Conservation (phyloP, 2,329 filamentous ascomycete genomes). For the Paradendryphiella salina region DNA sequence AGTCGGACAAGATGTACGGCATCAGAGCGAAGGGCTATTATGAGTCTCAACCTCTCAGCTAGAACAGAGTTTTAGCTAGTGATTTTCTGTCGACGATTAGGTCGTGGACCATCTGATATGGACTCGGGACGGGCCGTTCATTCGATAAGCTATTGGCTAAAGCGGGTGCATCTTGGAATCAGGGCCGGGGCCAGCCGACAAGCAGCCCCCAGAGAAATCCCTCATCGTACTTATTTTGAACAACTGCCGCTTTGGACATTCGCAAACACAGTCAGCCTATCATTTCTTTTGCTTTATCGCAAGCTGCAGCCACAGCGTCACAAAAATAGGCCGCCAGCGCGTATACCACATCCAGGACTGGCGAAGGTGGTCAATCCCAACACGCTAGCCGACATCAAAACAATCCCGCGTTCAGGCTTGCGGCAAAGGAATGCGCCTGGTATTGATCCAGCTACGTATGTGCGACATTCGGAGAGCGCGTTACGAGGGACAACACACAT, state of each 20-base stretch:
- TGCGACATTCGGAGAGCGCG: too few relatives aligned
- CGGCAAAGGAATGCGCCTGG: too few relatives aligned
- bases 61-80: background rate
- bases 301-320: conserved; percentile 3
- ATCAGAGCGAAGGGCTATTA: background rate
- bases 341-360: background rate
- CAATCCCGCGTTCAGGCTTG: too few relatives aligned
- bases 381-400: too few relatives aligned
- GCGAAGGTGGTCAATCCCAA: too few relatives aligned
- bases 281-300: background rate
- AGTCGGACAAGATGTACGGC: conserved; percentile 18
- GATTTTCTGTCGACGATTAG: background rate
- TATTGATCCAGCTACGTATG: background rate
- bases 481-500: background rate
- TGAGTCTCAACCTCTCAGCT: background rate
- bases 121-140: background rate
- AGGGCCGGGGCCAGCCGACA: too few relatives aligned
- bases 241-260: too few relatives aligned
- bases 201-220: too few relatives aligned
- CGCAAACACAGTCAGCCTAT: background rate
- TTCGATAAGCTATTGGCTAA: background rate
- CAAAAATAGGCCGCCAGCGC: background rate
- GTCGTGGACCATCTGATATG: too few relatives aligned
- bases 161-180: background rate
- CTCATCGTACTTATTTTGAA: too few relatives aligned